phyloP scores from a whole-genome alignment of 1,284 basidiomycete species.

The Pholiota adiposa region DNA sequence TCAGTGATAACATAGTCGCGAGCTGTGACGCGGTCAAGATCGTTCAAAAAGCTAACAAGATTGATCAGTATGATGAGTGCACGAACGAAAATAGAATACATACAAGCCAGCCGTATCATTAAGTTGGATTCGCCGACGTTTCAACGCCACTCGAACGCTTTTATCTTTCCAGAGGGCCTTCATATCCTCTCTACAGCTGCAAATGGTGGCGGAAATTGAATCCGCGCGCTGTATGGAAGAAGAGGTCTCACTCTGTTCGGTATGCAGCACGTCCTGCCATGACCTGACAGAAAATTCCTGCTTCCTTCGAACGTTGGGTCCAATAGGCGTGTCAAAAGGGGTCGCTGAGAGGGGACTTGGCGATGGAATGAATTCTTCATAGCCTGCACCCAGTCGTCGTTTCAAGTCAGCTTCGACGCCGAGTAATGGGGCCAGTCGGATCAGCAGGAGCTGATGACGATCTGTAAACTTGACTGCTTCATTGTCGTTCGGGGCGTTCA shows the following conservation, averaged over 20 bases:
- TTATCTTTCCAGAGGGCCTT: constrained; percentile 60
- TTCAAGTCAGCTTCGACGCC: constrained; percentile 48
- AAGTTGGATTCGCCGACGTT: constrained; percentile 48
- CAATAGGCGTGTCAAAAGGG: constrained; percentile 43
- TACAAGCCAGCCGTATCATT: constrained; percentile 64
- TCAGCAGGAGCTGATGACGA: constrained; percentile 45
- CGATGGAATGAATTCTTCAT: constrained; percentile 35
- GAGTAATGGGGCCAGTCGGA: constrained; percentile 47
- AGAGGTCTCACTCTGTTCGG: constrained; percentile 19
- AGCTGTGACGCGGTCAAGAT: constrained; percentile 59
- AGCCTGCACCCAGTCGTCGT: constrained; percentile 44
- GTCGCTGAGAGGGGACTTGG: constrained; percentile 41
- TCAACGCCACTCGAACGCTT: constrained; percentile 51
- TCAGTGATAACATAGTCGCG: constrained; percentile 57
- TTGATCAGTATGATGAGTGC: constrained; percentile 2
- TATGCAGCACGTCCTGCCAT: constrained; percentile 44
- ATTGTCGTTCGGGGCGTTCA: constrained; percentile 14
- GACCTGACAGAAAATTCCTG: constrained; percentile 45
- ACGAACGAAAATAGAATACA: constrained; percentile 27
- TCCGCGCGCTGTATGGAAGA: constrained; percentile 30
- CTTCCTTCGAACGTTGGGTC: constrained; percentile 27
- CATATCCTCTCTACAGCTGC: constrained; percentile 61
- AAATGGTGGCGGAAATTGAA: constrained; percentile 47
- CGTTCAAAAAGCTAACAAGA: constrained; percentile 56
- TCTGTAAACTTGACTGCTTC: constrained; percentile 40